phyloP scores from a whole-genome alignment of 2,329 filamentous ascomycete genomes.

The Aspergillus floridensis region DNA sequence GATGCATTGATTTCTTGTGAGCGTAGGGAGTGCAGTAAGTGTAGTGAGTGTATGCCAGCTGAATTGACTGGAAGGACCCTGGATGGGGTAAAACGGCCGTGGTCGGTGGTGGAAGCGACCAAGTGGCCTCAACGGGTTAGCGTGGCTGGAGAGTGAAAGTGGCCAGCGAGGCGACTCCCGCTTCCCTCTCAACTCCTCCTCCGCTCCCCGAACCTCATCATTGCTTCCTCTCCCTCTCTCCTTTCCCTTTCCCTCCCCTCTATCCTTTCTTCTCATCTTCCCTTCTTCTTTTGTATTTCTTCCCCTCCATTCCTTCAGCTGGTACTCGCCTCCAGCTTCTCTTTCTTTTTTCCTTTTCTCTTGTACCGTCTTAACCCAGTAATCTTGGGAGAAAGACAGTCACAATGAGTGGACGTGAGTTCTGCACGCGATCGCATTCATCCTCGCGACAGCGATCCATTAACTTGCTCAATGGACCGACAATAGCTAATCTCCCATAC shows the following conservation, averaged over 20 bases:
- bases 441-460: constrained; percentile 19
- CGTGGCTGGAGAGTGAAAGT: constrained; percentile 38
- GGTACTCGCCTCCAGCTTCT: constrained; percentile 32
- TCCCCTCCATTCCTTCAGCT: constrained; percentile 34
- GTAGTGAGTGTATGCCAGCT: too few species aligned
- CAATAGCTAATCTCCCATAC: constrained; percentile 24
- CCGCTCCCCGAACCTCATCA: constrained; percentile 25
- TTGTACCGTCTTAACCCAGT: constrained; percentile 19
- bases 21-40: too few species aligned
- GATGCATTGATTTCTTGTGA: too few species aligned
- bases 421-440: constrained; percentile 28
- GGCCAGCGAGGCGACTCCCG: constrained; percentile 33
- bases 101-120: constrained; percentile 29
- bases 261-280: constrained; percentile 25
- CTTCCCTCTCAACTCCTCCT: constrained; percentile 22
- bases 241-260: constrained; percentile 19
- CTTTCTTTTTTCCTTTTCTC: constrained; percentile 24
- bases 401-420: constrained; percentile 62
- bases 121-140: constrained; percentile 40
- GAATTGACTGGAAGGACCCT: background rate
- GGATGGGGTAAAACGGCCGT: background rate
- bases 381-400: constrained; percentile 38
- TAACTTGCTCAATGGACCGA: constrained; percentile 25
- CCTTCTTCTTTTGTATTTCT: constrained; percentile 21
- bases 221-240: constrained; percentile 26